Percentiles rank a stretch among this genome's conserved stretches.
phyloP scores from a whole-genome alignment of 163 green algal species.

The Smithsoniella earleae region DNA sequence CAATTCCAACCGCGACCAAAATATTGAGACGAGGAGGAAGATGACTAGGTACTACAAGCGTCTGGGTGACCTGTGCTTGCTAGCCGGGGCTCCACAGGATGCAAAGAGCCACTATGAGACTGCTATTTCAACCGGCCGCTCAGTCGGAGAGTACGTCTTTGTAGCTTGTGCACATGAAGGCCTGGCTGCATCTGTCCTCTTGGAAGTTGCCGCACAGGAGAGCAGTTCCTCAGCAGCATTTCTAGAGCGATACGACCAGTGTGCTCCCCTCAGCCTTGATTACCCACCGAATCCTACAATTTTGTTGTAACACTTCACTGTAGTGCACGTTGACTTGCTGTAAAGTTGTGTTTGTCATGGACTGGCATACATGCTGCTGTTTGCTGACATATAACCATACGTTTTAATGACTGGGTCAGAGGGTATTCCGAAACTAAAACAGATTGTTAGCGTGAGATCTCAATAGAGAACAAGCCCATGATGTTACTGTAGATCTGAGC shows the following conservation, averaged over 20 bases:
- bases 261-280: no score
- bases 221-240: constrained; percentile 11
- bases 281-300: no score
- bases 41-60: constrained; percentile 19
- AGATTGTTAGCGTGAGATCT: no score
- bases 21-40: constrained; percentile 12
- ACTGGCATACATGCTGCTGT: no score
- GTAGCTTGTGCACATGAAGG: constrained; percentile 10
- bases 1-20: background rate
- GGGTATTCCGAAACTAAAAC: no score
- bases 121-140: background rate
- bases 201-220: constrained; percentile 19
- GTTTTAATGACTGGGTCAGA: no score
- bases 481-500: no score
- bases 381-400: no score
- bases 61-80: constrained; percentile 18
- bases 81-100: constrained; percentile 12
- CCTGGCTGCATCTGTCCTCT: constrained; percentile 2
- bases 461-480: no score
- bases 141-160: constrained; percentile 12
- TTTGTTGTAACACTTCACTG: no score
- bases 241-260: constrained; percentile 26
- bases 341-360: no score
- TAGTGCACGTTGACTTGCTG: no score
- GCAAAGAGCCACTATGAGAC: constrained; percentile 18